A percentile compares a stretch with the other conserved stretches of the same genome.
phyloP scores from a whole-genome alignment of 345 rosid genomes.

The Zanthoxylum bungeanum region DNA sequence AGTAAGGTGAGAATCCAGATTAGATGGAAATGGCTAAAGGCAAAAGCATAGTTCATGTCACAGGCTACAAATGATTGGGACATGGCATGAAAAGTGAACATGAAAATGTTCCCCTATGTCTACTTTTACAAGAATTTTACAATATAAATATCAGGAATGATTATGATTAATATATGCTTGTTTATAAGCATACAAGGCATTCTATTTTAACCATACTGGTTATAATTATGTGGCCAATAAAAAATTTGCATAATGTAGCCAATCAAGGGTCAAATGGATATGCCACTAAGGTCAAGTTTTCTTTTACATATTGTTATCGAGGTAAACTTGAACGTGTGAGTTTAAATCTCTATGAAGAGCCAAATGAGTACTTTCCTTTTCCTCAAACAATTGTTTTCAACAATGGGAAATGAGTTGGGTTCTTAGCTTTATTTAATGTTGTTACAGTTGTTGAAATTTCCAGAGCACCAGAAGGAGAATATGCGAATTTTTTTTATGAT shows the following conservation, averaged over 20 bases:
- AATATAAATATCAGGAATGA: neutral
- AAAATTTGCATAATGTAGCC: neutral
- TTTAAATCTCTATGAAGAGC: no score
- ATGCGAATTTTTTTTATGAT: no score
- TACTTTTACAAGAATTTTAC: neutral
- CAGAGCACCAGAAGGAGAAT: no score
- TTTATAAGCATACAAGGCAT: neutral
- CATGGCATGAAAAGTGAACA: conserved; percentile 11
- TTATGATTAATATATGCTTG: neutral
- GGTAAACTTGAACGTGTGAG: no score
- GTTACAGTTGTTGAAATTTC: no score
- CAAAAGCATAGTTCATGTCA: neutral
- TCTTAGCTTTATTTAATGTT: neutral
- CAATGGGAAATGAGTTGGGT: neutral
- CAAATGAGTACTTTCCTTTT: no score
- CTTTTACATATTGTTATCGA: no score
- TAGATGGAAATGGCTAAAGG: neutral
- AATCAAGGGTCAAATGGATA: no score
- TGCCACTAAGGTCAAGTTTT: no score
- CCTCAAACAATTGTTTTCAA: neutral
- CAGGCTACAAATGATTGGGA: conserved; percentile 16
- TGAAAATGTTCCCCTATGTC: neutral
- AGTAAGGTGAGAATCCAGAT: neutral
- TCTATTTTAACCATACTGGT: neutral
- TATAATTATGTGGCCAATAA: neutral